Conservation (phyloP, 1,284 basidiomycete species). For the Malassezia equina region DNA sequence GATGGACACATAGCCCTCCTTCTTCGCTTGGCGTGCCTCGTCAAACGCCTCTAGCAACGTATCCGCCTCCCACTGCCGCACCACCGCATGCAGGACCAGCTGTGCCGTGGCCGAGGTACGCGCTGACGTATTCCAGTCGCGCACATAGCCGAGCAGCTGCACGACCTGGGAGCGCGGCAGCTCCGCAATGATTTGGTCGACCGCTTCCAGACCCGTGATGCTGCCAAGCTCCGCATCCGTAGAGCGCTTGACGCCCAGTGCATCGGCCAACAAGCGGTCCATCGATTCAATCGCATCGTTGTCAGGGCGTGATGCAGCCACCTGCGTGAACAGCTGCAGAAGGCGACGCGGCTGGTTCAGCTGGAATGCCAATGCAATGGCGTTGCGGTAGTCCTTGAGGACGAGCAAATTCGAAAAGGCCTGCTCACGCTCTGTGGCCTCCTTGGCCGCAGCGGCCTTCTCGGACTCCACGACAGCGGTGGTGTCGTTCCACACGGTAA, state of each 20-base stretch:
- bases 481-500: conserved; percentile 88
- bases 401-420: conserved; percentile 82
- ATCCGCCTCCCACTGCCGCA: conserved; percentile 64
- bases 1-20: conserved; percentile 20
- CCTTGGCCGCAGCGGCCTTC: conserved; percentile 19
- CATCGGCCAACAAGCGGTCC: conserved; percentile 17
- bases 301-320: conserved; percentile 23
- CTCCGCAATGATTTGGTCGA: conserved; percentile 59
- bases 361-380: conserved; percentile 76
- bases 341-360: conserved; percentile 89
- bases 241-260: conserved; percentile 8
- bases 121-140: conserved; percentile 87
- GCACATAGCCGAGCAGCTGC: conserved; percentile 68
- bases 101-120: conserved; percentile 80
- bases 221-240: conserved; percentile 12
- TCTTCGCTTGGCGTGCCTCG: conserved; percentile 18
- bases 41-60: conserved; percentile 65
- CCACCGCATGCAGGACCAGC: conserved; percentile 66
- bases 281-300: conserved; percentile 16
- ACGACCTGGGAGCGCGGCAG: conserved; percentile 66
- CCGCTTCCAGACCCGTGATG: conserved; percentile 34
- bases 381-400: conserved; percentile 77
- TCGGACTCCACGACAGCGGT: conserved; percentile 68
- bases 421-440: conserved; percentile 61
- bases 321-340: conserved; percentile 61